phyloP scores from a whole-genome alignment of 2,329 filamentous ascomycete genomes.

The Pseudocercospora macadamiae region DNA sequence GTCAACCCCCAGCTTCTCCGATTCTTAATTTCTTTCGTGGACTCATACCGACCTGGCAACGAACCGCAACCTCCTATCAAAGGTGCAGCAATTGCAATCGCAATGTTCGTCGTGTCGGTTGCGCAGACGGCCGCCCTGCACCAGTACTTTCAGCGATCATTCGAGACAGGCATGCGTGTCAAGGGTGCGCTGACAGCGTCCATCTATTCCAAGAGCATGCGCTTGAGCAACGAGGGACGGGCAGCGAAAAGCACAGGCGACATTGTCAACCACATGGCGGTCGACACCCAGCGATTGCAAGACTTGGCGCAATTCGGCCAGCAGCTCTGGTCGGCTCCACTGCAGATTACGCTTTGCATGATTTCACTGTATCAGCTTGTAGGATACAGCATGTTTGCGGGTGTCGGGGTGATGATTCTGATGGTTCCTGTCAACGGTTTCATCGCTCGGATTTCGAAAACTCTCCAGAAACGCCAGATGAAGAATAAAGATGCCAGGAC shows the following conservation, averaged over 20 bases:
- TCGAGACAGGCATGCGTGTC: constrained; percentile 95
- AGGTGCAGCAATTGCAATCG: constrained; percentile 83
- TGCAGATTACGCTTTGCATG: constrained; percentile 97
- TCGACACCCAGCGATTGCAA: constrained; percentile 92
- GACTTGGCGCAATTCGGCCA: constrained; percentile 95
- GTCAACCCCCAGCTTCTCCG: constrained; percentile 88
- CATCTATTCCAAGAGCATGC: constrained; percentile 90
- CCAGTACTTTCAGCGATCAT: constrained; percentile 95
- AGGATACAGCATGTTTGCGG: constrained; percentile 92
- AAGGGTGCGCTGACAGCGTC: constrained; percentile 86
- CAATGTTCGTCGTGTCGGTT: constrained; percentile 87
- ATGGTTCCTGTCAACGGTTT: constrained; percentile 97
- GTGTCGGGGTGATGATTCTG: constrained; percentile 90
- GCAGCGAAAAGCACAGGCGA: constrained; percentile 90
- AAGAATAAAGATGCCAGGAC: constrained; percentile 97
- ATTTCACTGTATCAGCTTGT: constrained; percentile 93
- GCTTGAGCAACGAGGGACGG: constrained; percentile 89
- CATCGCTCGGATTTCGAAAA: constrained; percentile 92
- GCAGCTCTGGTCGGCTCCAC: constrained; percentile 94
- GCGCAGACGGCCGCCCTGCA: constrained; percentile 89
- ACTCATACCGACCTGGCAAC: constrained; percentile 67
- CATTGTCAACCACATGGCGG: constrained; percentile 99
- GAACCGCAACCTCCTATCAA: constrained; percentile 76
- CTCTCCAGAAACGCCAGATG: constrained; percentile 93
- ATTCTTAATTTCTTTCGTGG: constrained; percentile 79